These are phyloP conservation scores for Chytriomyces sp. DNA, from an alignment of 192 early-diverging fungal genomes.

Conservation along the genomic window DNA sequence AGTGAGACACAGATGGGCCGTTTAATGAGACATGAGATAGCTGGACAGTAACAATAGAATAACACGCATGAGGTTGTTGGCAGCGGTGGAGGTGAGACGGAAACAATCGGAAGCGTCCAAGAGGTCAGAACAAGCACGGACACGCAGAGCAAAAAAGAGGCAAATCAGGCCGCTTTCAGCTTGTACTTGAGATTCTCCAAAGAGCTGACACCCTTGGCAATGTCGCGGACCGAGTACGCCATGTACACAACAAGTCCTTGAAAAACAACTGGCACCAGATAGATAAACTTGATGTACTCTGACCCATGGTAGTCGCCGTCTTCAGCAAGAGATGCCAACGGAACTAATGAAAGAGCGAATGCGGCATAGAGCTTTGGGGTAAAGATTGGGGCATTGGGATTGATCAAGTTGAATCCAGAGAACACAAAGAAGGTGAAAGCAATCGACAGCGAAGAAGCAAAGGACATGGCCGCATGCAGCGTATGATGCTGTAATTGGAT, in stretches of 20 bases:
- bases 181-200: conserved; percentile 5
- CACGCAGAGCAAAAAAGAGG: not conserved
- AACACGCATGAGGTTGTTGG: too few species aligned
- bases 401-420: not conserved
- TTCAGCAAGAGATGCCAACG: not conserved
- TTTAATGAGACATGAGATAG: too few species aligned
- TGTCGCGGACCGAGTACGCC: not conserved
- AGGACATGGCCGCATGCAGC: not conserved
- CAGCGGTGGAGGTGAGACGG: too few species aligned
- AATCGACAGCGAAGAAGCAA: not conserved
- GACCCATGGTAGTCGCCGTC: not conserved
- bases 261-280: conserved; percentile 4
- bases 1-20: too few species aligned
- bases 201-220: not conserved
- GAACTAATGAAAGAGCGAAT: not conserved
- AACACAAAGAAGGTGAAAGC: conserved; percentile 11
- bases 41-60: too few species aligned
- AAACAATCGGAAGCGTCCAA: too few species aligned
- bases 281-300: not conserved
- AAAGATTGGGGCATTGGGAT: not conserved
- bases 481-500: not conserved
- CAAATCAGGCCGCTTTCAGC: conserved; percentile 18
- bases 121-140: not conserved
- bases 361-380: not conserved
- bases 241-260: not conserved